Conservation (phyloP, 495 filamentous ascomycete genomes). For the Penicillium bialowiezense region DNA sequence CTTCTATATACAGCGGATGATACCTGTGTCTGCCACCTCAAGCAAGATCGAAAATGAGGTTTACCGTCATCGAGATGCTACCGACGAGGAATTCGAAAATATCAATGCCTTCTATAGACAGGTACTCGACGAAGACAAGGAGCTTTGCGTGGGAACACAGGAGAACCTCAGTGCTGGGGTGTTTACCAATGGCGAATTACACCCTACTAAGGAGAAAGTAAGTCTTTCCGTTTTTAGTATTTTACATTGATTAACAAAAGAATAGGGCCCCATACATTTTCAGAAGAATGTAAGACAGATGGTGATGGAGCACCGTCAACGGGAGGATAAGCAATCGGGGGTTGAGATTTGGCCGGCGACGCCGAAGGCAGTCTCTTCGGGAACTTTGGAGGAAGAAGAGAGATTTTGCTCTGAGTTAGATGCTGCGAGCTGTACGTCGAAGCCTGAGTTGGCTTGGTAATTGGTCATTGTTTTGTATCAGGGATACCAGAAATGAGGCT, state of each 20-base stretch:
- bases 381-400: conserved; percentile 23
- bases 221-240: neutral
- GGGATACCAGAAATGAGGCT: no score
- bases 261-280: conserved; percentile 40
- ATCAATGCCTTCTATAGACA: conserved; percentile 45
- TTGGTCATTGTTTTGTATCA: no score
- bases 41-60: conserved; percentile 47
- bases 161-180: conserved; percentile 45
- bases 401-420: conserved; percentile 27
- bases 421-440: conserved; percentile 19
- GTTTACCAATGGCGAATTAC: conserved; percentile 50
- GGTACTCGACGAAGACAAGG: conserved; percentile 46
- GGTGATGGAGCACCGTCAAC: conserved; percentile 34
- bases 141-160: conserved; percentile 45
- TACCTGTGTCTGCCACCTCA: conserved; percentile 37
- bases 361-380: conserved; percentile 9
- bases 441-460: conserved; percentile 25
- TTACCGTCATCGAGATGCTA: conserved; percentile 41
- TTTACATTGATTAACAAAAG: neutral
- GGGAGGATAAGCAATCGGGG: conserved; percentile 33
- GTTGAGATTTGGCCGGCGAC: conserved; percentile 45
- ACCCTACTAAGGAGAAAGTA: conserved; percentile 46
- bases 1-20: conserved; percentile 48
- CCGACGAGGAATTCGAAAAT: conserved; percentile 41
- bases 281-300: conserved; percentile 38